Evolutionary conservation across 768 basidiomycete species (phyloP), one percentile per base, ranked within the genome.

Genomic region (Kwoniella botswanensis): DNA sequence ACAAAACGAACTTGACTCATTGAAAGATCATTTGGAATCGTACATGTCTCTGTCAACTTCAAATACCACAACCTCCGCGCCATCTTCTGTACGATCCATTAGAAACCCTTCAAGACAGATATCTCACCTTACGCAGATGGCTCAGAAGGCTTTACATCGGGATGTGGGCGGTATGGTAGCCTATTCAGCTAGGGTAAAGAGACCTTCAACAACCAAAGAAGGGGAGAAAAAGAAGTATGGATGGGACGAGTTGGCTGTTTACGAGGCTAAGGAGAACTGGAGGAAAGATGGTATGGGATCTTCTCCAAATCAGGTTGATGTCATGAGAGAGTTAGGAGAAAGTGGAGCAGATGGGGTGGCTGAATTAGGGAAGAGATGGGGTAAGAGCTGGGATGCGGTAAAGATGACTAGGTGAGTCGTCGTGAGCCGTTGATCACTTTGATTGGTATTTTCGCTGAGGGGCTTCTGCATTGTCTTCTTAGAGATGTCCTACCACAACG

Each of bases 21-120:
- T 99, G 77, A 96, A 96, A 85, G 94, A 97, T 78, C 95, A 98
- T 84, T 94, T 98, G 86, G 97, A 98, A 82, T 92, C 93, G 66
- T 92, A 93, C 86, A 85, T 99, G 84, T 90, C 93, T 85, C 68
- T 79, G 24, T 58, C 70, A 13, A 70, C 76, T 1, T 70, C 82
- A 0, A 35, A 35, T 35, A 35, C 35, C 35, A 21, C 79, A 3
- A 42, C 60, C 3, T 68, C 74, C 1, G 57, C 60, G 21, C 63
- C 67, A 29, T 67, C 65, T 15, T 63, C 62, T 24, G 57, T 61
- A 29, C 63, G 65, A 22, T 70, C 44, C 44, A 74, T 62, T 22
- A 65, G 41, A n/a, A 65, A 50, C 11, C 77, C 74, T 13, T 72
- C 75, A 1, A 67, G 74, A 56, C 74, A 81, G 67, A 80, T 82